phyloP scores from a whole-genome alignment of 495 filamentous ascomycete species.

The Lentithecium fluviatile region DNA sequence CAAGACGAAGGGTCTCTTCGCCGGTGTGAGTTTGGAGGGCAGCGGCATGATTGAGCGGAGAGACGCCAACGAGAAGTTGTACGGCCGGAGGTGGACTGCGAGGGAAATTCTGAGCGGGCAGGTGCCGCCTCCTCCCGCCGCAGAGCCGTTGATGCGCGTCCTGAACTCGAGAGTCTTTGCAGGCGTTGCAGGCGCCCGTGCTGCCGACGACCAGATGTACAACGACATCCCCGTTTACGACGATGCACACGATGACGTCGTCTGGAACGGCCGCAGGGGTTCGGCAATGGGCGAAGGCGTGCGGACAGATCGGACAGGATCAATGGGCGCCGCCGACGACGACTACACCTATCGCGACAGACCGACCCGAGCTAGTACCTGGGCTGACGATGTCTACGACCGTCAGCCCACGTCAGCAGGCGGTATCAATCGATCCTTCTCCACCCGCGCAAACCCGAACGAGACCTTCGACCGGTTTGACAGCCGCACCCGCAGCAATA shows the following conservation, averaged over 20 bases:
- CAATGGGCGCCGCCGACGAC: conserved; percentile 38
- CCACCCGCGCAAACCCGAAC: conserved; percentile 48
- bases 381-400: conserved; percentile 89
- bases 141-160: conserved; percentile 78
- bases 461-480: conserved; percentile 54
- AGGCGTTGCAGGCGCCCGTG: conserved; percentile 53
- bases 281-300: conserved; percentile 74
- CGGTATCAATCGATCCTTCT: conserved; percentile 52
- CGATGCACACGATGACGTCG: conserved; percentile 79
- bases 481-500: conserved; percentile 26
- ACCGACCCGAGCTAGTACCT: conserved; percentile 72
- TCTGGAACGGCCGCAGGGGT: conserved; percentile 85
- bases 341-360: conserved; percentile 63
- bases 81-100: conserved; percentile 79
- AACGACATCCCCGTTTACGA: conserved; percentile 95
- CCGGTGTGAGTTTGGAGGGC: conserved; percentile 91
- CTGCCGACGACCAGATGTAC: conserved; percentile 69
- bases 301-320: conserved; percentile 56
- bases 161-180: conserved; percentile 81
- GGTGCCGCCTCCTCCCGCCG: conserved; percentile 74
- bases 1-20: conserved; percentile 96
- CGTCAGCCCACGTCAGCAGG: conserved; percentile 48
- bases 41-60: conserved; percentile 86
- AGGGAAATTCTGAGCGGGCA: conserved; percentile 73
- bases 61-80: conserved; percentile 96